Base-by-base conservation (phyloP, 108 stramenopile species). In the Fistulifera pelliculosa region DNA sequence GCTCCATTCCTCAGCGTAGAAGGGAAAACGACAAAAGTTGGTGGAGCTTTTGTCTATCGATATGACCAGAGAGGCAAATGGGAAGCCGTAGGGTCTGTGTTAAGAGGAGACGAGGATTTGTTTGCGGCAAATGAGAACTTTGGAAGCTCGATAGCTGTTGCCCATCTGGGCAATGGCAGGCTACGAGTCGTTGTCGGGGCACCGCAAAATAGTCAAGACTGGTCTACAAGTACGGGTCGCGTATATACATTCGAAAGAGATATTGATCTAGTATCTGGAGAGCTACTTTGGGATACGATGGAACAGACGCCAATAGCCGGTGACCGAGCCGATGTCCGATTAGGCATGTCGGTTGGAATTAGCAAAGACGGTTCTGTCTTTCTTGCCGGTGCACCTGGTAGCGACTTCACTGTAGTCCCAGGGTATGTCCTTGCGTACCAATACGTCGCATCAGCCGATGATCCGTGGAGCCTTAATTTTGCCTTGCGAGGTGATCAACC, bases 221-320 rank as follows among this genome's bases (percentile, higher is more conserved):
- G 31, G 31, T 35, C 31, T 35, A 35, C 31, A 6, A 50, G 49
- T 10, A 23, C 49, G 1, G 49, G 49, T 19, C 18, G 49, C 2
- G 26, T 50, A 2, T 50, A 23, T 10, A 50, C 49, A 15, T 50
- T 50, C 10, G 49, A 50, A 15, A 26, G 23, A 26, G 49, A 50
- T 4, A 26, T 50, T 2, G 49, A 50, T 26, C 18, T 10, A 15
- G 26, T 15, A 26, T 35, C 31, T 35, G 31, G 31, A 3, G 31
- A 35, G 8, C 8, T 35, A 35, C 31, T 35, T 35, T 35, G 31
- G 31, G 22, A 19, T 24, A 15, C 49, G 12, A 22, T 50, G 24
- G 49, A 24, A 50, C 24, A 26, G 2, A 24, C 24, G 17, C 49
- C 22, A 15, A 24, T 24, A 1, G 8, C 8, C 8, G 31, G 31